Base-by-base conservation (phyloP, 805 yeast genomes). In the Starmerella apis region DNA sequence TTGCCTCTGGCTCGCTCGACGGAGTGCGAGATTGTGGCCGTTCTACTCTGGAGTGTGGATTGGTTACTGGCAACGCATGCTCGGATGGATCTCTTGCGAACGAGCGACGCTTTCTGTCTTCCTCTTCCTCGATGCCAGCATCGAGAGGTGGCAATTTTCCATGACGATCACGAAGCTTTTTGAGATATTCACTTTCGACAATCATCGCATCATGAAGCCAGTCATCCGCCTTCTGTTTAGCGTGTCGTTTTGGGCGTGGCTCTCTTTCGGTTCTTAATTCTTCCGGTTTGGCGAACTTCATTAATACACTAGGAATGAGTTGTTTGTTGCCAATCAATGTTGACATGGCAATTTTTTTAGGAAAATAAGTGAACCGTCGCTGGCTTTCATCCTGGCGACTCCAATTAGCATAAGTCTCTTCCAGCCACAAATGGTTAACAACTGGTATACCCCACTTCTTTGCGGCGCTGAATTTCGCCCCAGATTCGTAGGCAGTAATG, bases 361-460 rank as follows among this genome's bases (percentile, higher is more conserved):
- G 76, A 36, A 77, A 66, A 44, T 68, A 67, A 9, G 71, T 62
- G 63, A 77, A 85, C 28, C 76, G 69, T 2, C 76, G 70, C 14
- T 64, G 60, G 0, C 66, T 58, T 3, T 64, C 72, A 33, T 79
- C 77, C 56, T 74, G 72, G 4, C 71, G 56, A 46, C 66, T 67
- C 88, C 92, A 83, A 42, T 72, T 65, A 0, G 75, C 69, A 54
- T 73, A 90, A 37, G 86, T 75, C 48, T 84, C 88, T 61, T 90
- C 97, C 13, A 90, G 65, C 98, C 98, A 90, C 13, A 80, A 61
- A 65, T 86, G 95, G 60, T 83, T 87, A 0, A 85, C 80, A 2
- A 82, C 70, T 27, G 72, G 71, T 20, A 85, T 67, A 8, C 63
- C 62, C 95, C 96, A 87, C 53, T 73, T 72, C 31, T 69, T 62